Percentiles rank a stretch among this genome's conserved stretches.
These are phyloP conservation scores for Xylariaceae sp. DNA, from an alignment of 2,329 filamentous ascomycete species.

Conservation along the genomic window DNA sequence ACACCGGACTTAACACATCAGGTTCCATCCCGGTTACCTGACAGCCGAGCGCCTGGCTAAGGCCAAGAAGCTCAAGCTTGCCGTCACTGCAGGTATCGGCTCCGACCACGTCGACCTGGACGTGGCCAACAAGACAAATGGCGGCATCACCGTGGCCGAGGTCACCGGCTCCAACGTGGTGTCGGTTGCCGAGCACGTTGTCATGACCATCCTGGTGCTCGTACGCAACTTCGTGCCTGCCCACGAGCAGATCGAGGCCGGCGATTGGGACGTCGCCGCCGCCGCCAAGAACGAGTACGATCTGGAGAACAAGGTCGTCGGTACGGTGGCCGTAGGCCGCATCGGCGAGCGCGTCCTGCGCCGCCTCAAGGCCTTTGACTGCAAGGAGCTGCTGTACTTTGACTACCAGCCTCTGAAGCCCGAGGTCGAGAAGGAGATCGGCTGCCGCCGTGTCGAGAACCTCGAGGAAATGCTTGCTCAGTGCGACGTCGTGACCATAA, in stretches of 20 bases:
- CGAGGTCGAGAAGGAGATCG: slow-evolving; percentile 92
- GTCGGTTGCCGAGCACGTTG: slow-evolving; percentile 95
- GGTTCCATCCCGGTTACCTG: slow-evolving; percentile 97
- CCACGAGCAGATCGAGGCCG: slow-evolving; percentile 83
- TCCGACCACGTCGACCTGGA: slow-evolving; percentile 98
- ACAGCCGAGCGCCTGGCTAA: slow-evolving; percentile 93
- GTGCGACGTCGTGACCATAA: slow-evolving; percentile 98
- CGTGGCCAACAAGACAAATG: slow-evolving; percentile 96
- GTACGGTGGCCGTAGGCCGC: slow-evolving; percentile 93
- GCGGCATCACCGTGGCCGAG: slow-evolving; percentile 93
- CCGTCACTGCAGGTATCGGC: slow-evolving; percentile 93
- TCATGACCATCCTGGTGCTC: slow-evolving; percentile 96
- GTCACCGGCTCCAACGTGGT: slow-evolving; percentile 98
- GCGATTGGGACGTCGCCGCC: slow-evolving; percentile 92
- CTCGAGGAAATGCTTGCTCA: slow-evolving; percentile 92
- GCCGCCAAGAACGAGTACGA: slow-evolving; percentile 99
- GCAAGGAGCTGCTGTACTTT: slow-evolving; percentile 99
- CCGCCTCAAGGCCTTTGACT: slow-evolving; percentile 94
- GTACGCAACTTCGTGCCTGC: slow-evolving; percentile 98
- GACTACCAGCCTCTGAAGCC: slow-evolving; percentile 92
- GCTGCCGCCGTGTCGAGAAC: slow-evolving; percentile 78
- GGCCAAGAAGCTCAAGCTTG: slow-evolving; percentile 98
- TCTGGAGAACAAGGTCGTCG: slow-evolving; percentile 94
- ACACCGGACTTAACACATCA: slow-evolving; percentile 37
- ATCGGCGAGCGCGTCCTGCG: slow-evolving; percentile 97